phyloP scores from a whole-genome alignment of 768 basidiomycete species.

The Polyporus arcularius region DNA sequence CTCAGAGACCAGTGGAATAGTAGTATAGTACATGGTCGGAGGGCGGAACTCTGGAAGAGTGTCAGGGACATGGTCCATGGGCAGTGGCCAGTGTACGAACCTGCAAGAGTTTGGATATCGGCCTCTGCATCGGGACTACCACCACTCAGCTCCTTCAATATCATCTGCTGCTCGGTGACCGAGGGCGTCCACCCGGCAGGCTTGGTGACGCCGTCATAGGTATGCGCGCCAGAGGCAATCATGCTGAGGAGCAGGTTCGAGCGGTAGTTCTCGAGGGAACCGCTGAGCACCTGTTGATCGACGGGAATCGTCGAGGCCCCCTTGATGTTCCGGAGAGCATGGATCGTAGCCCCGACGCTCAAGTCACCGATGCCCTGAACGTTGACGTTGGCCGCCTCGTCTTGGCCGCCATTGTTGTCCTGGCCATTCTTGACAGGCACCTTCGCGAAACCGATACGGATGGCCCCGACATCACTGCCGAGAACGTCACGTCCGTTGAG shows the following conservation, averaged over 20 bases:
- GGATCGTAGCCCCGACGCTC: slow-evolving; percentile 86
- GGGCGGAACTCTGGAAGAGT: slow-evolving; percentile 75
- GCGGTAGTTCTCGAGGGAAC: slow-evolving; percentile 91
- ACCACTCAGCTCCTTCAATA: slow-evolving; percentile 88
- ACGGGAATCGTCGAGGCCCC: slow-evolving; percentile 92
- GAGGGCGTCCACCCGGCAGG: slow-evolving; percentile 68
- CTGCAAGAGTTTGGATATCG: slow-evolving; percentile 83
- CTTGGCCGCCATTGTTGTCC: slow-evolving; percentile 57
- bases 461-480: slow-evolving; percentile 94
- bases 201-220: slow-evolving; percentile 58
- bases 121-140: slow-evolving; percentile 77
- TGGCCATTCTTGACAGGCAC: slow-evolving; percentile 90
- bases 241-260: slow-evolving; percentile 88
- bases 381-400: slow-evolving; percentile 64
- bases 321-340: slow-evolving; percentile 83
- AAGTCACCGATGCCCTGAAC: slow-evolving; percentile 84
- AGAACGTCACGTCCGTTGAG: slow-evolving; percentile 95
- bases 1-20: slow-evolving; percentile 89
- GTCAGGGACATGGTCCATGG: not conserved
- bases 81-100: slow-evolving; percentile 44
- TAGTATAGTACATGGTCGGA: slow-evolving; percentile 94
- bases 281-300: slow-evolving; percentile 91
- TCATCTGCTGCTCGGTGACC: slow-evolving; percentile 95
- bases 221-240: slow-evolving; percentile 77
- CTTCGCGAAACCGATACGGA: slow-evolving; percentile 95